Conservation (phyloP, 2,329 filamentous ascomycete genomes). For the Ustilaginoidea virens region DNA sequence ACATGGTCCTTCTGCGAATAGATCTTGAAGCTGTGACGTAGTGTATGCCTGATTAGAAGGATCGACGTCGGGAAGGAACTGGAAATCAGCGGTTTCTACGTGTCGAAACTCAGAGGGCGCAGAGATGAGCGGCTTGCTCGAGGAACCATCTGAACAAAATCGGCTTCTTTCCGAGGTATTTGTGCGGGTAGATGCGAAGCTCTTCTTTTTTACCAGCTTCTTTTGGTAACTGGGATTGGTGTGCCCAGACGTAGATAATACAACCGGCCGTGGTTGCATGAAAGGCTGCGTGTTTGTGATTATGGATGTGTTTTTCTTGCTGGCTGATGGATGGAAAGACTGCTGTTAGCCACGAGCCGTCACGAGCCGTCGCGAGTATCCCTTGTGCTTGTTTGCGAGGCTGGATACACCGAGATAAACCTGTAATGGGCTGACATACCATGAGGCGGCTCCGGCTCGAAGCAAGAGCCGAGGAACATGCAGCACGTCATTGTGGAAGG, state of each 20-base stretch:
- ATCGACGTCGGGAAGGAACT: conserved; percentile 14
- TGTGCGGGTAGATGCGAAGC: conserved; percentile 19
- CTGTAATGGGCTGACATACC: conserved; percentile 17
- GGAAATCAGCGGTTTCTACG: conserved; percentile 31
- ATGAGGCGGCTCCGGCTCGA: conserved; percentile 22
- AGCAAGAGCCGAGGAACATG: conserved; percentile 20
- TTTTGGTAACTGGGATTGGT: no score
- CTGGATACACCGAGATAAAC: no score
- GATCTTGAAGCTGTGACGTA: not conserved
- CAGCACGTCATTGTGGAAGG: conserved; percentile 30
- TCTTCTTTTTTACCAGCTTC: no score
- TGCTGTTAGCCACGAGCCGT: no score
- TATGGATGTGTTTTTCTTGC: conserved; percentile 13
- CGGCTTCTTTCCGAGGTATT: conserved; percentile 31
- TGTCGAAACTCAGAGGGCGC: conserved; percentile 45
- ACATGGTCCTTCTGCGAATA: conserved; percentile 13
- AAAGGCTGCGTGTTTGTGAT: conserved; percentile 14
- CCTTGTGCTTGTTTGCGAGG: not conserved
- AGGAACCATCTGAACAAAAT: conserved; percentile 27
- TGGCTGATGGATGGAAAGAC: conserved; percentile 8
- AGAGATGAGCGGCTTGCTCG: conserved; percentile 41
- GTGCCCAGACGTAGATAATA: conserved; percentile 9
- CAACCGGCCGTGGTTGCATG: conserved; percentile 14
- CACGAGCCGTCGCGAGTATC: no score
- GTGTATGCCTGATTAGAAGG: no score